Percentiles rank a stretch among this genome's conserved stretches.
phyloP scores from a whole-genome alignment of 2,329 filamentous ascomycete species.

The Alternaria dauci region DNA sequence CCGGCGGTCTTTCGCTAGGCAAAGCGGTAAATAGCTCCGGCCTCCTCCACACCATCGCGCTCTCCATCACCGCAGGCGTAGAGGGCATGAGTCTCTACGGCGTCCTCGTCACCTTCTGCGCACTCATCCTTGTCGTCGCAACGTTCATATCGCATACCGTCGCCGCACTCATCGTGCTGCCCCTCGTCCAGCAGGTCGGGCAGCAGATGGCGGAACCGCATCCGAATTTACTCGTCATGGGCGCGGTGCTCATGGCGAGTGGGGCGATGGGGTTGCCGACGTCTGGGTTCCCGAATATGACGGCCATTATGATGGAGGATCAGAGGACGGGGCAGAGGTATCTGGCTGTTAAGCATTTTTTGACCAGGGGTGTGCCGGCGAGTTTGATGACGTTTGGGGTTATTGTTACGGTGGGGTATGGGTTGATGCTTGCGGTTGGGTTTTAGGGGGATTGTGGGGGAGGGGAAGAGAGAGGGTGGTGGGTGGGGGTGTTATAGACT shows the following conservation, averaged over 20 bases:
- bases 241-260: conserved; percentile 91
- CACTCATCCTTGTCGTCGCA: conserved; percentile 86
- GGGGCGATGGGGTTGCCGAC: conserved; percentile 98
- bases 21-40: conserved; percentile 95
- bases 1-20: conserved; percentile 88
- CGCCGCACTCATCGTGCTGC: conserved; percentile 91
- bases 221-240: conserved; percentile 95
- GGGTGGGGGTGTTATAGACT: not conserved
- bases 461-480: too few relatives aligned
- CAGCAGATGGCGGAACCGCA: conserved; percentile 84
- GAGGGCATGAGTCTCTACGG: conserved; percentile 83
- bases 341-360: conserved; percentile 90
- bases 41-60: conserved; percentile 86
- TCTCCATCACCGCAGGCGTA: conserved; percentile 75
- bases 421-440: conserved; percentile 80
- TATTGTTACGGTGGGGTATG: conserved; percentile 89
- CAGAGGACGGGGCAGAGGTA: conserved; percentile 89
- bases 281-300: conserved; percentile 98
- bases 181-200: conserved; percentile 87
- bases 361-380: conserved; percentile 89
- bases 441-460: conserved; percentile 56
- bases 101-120: conserved; percentile 84
- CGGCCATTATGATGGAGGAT: conserved; percentile 99
- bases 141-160: conserved; percentile 99
- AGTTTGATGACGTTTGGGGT: conserved; percentile 83